Evolutionary conservation across 805 yeast species (phyloP), one percentile per base, ranked within the genome.

Genomic region (Zygoascus bituminiphila): DNA sequence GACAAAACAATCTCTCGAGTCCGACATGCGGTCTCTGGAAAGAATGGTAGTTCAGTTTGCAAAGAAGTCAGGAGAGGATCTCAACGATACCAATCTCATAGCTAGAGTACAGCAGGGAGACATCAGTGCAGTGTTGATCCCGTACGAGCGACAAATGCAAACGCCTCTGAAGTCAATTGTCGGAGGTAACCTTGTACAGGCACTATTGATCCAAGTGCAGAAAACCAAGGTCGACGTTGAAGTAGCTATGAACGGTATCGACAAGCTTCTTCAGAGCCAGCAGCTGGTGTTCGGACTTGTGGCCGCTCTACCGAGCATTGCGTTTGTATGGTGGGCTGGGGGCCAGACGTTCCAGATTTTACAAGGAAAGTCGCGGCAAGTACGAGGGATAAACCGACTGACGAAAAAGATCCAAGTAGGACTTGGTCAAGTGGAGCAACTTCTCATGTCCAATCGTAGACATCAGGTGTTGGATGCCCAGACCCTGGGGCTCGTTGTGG

Each of bases 221-320:
- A 91, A 93, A 66, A 83, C 95, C 10, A 91, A 91, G 65, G 97
- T 93, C 5, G 98, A 91, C 63, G 96, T 95, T 7, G 88, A 85
- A 33, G 70, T 88, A 4, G 98, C 96, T 0, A 76, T 91, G 52
- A 78, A 76, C 56, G 98, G 98, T 7, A 89, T 93, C 53, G 98
- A 93, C 65, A 82, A 85, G 61, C 70, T 91, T 55, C 73, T 93
- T 41, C 84, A 88, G 63, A 82, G 93, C 45, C 98, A 91, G 67
- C 95, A 93, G 62, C 75, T 91, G 47, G 93, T 93, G n/a, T 87
- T 91, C 68, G 96, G 95, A 0, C 70, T 87, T 20, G 84, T 93
- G 22, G 96, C 97, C 1, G 81, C 93, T 2, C 77, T 89, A 17
- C 98, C 98, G 0, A 61, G 67, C 8, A 45, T 66, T 19, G 54